phyloP scores from a whole-genome alignment of 2,329 filamentous ascomycete species.

The Colletotrichum sojae region DNA sequence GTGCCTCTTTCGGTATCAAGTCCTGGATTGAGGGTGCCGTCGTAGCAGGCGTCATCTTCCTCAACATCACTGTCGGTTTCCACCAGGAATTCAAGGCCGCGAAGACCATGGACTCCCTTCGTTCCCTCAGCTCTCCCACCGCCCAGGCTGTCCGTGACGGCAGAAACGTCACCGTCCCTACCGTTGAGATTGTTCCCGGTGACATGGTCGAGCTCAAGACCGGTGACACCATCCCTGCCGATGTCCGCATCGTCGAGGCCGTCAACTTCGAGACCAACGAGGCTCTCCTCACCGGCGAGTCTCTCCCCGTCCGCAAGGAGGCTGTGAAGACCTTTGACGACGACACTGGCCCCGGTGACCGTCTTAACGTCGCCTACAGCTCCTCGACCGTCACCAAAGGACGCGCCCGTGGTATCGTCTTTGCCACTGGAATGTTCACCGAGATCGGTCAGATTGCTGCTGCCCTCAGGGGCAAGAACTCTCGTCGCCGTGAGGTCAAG shows the following conservation, averaged over 20 bases:
- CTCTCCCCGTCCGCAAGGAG: slow-evolving; percentile 71
- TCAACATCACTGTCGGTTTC: slow-evolving; percentile 70
- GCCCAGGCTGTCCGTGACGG: slow-evolving; percentile 60
- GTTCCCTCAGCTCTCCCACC: slow-evolving; percentile 59
- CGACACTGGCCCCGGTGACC: slow-evolving; percentile 67
- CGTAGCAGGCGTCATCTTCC: slow-evolving; percentile 68
- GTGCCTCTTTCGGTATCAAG: slow-evolving; percentile 68
- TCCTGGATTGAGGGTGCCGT: slow-evolving; percentile 75
- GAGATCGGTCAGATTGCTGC: slow-evolving; percentile 74
- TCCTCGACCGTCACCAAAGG: slow-evolving; percentile 75
- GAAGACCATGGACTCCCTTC: slow-evolving; percentile 64
- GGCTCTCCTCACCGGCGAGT: slow-evolving; percentile 75
- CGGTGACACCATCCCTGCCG: slow-evolving; percentile 74
- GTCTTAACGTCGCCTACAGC: slow-evolving; percentile 74
- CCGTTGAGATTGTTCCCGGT: slow-evolving; percentile 67
- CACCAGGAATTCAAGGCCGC: slow-evolving; percentile 62
- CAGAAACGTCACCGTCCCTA: slow-evolving; percentile 54
- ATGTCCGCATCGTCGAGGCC: slow-evolving; percentile 68
- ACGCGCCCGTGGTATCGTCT: slow-evolving; percentile 71
- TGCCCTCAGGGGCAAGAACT: slow-evolving; percentile 56
- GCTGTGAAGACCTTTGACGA: slow-evolving; percentile 57
- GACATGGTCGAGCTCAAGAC: slow-evolving; percentile 69
- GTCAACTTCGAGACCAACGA: slow-evolving; percentile 80
- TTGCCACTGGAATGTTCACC: slow-evolving; percentile 73
- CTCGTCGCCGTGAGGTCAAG: slow-evolving; percentile 54